Evolutionary conservation across 2,329 filamentous ascomycete genomes (phyloP), one percentile per base, ranked within the genome.

Genomic region (Septoria linicola): DNA sequence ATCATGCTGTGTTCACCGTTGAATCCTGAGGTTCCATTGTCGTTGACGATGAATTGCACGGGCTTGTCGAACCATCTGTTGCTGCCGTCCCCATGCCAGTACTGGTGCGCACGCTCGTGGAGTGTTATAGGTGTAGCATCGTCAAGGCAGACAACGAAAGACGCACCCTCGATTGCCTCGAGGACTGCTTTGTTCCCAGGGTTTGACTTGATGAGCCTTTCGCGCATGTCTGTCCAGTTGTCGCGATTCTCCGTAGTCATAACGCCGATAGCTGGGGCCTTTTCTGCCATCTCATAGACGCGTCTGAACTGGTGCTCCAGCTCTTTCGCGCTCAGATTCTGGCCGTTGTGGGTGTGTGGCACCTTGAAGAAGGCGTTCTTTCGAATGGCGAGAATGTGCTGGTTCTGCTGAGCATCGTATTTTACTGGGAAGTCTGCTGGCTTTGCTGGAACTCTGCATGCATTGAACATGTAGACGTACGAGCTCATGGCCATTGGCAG

Each of bases 1-100:
- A 99, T 99, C 93, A 99, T 97, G 65, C 88, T 95, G 80, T 99
- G 93, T 75, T 99, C 93, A 66, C 93, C 93, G 80, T 90, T 92
- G 80, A 99, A 99, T 55, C 93, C 93, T 2, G 93, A 88, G 6
- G 93, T 95, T 63, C 93, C 93, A 70, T 99, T 99, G 70, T 99
- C 91, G 72, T 96, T 96, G 75, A 99, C 72, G 69, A 99, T 95
- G 76, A 99, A 97, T 73, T 99, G 92, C 47, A 96, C 77, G 4
- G 93, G 93, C 80, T 99, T 99, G 80, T 99, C 93, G 68, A 85
- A 97, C 91, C 91, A 99, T 61, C 93, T 84, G 78, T 99, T 99
- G 62, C 82, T 78, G 51, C 93, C 93, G 66, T 99, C 92, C 47
- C 93, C 93, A 74, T 97, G 92, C 95, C 93, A 99, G 81, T 96